phyloP scores from a whole-genome alignment of 2,329 filamentous ascomycete genomes.

The Cercospora sp. region DNA sequence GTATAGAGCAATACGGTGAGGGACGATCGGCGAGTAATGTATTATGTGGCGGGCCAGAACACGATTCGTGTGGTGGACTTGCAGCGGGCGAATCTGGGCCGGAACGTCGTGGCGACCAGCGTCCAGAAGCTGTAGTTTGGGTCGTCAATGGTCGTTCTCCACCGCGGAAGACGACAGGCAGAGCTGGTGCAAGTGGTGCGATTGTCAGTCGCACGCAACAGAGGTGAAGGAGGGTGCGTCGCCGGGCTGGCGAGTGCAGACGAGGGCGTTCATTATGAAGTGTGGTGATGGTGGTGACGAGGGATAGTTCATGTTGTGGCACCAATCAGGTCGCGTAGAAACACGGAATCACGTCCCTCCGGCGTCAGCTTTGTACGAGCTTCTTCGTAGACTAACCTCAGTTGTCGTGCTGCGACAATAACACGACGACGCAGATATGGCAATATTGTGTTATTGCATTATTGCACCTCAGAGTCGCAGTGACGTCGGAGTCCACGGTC shows the following conservation, averaged over 20 bases:
- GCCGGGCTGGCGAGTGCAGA: not conserved
- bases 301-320: not conserved
- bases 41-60: not conserved
- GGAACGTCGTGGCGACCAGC: not conserved
- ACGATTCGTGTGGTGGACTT: not conserved
- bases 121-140: not conserved
- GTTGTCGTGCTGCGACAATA: not conserved
- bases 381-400: not conserved
- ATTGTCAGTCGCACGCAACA: not conserved
- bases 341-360: not conserved
- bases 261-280: not conserved
- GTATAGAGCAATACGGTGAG: not conserved
- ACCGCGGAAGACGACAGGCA: not conserved
- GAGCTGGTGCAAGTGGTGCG: not conserved
- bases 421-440: not conserved
- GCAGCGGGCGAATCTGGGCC: not conserved
- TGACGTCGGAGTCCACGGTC: not conserved
- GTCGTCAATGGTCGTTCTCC: not conserved
- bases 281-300: not conserved
- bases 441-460: not conserved
- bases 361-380: not conserved
- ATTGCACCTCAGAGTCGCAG: not conserved
- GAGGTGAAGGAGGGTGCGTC: not conserved
- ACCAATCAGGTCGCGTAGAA: not conserved
- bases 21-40: slow-evolving; percentile 3